These are phyloP conservation scores for Syzygium jambos DNA, from an alignment of 345 rosid genomes.

Conservation along the genomic window DNA sequence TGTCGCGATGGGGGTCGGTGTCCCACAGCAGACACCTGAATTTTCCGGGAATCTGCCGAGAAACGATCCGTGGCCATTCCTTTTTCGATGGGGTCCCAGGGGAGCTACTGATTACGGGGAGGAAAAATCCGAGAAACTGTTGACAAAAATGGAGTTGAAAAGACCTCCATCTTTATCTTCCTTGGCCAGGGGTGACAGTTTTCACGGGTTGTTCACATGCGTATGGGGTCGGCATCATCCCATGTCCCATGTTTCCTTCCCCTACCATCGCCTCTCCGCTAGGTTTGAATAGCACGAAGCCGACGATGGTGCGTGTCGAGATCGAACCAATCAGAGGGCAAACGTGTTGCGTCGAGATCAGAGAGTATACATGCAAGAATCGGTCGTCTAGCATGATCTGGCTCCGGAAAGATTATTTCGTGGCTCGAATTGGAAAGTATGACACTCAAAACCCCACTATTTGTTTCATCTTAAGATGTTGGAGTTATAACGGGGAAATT, in stretches of 20 bases:
- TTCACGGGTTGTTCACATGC: not conserved
- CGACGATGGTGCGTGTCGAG: not conserved
- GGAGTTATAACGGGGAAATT: too few species aligned
- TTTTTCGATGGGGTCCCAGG: not conserved
- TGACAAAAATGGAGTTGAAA: not conserved
- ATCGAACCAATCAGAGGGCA: not conserved
- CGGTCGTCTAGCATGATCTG: not conserved
- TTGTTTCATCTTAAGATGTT: not conserved
- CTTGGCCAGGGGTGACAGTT: not conserved
- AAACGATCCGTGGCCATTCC: not conserved
- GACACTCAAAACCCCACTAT: not conserved
- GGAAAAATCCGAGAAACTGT: not conserved
- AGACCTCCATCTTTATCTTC: not conserved
- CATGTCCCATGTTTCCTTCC: not conserved
- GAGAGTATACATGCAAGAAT: not conserved
- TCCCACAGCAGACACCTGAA: not conserved
- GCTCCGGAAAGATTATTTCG: not conserved
- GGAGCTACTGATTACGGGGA: not conserved
- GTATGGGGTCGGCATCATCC: not conserved
- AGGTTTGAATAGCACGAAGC: not conserved
- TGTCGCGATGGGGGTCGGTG: not conserved
- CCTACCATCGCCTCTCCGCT: not conserved
- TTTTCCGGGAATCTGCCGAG: not conserved
- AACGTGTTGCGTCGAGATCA: not conserved
- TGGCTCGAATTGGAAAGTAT: not conserved